Evolutionary conservation across 78 protist species (phyloP).

Genomic region (Chrysochromulina tobinii): DNA sequence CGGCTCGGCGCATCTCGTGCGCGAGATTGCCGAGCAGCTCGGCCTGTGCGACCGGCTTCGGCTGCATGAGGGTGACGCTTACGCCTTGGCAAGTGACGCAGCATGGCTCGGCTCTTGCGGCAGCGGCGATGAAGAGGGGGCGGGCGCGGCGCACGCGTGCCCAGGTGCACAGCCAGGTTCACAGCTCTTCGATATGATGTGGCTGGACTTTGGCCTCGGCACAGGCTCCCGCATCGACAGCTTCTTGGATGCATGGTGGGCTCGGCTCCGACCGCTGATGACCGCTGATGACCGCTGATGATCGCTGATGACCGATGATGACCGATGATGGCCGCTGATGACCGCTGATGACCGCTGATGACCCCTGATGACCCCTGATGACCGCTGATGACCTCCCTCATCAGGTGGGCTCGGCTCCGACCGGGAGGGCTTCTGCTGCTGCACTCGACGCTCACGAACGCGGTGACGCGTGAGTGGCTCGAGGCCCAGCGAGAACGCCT

Average conservation of each 20-base stretch:
- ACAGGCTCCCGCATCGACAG: background rate
- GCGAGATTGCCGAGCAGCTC: background rate
- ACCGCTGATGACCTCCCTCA: too few species aligned
- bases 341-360: too few species aligned
- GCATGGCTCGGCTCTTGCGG: background rate
- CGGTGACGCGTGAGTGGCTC: constrained; percentile 4
- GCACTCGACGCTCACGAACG: constrained; percentile 4
- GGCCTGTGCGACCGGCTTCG: background rate
- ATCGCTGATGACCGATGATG: too few species aligned
- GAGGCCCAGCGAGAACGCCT: background rate
- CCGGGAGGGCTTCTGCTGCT: background rate
- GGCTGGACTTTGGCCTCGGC: constrained; percentile 24
- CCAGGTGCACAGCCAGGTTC: background rate
- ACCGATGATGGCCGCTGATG: too few species aligned
- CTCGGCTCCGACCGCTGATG: background rate
- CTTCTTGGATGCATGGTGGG: constrained; percentile 11
- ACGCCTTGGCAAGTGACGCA: background rate
- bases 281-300: too few species aligned
- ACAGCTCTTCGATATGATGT: background rate
- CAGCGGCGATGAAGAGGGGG: too few species aligned
- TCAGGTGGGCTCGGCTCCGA: background rate
- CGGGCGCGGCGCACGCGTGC: too few species aligned
- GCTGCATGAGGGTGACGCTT: background rate
- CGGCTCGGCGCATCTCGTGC: background rate
- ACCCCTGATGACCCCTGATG: too few species aligned